phyloP scores from a whole-genome alignment of 805 yeast species.

The Wickerhamomyces rabaulensis region DNA sequence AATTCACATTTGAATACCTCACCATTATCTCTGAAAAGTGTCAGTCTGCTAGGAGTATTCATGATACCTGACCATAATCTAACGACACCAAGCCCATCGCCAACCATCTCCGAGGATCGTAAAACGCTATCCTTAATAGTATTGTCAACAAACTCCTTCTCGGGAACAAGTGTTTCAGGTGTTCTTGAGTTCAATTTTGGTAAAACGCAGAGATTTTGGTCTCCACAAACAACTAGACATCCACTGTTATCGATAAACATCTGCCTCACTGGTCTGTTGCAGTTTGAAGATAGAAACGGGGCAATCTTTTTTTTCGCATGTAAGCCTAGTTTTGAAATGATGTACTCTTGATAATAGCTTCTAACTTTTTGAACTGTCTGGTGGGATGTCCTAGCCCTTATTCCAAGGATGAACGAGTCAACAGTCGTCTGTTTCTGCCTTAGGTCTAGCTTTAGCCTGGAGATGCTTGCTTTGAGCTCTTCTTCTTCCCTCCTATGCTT shows the following conservation, averaged over 20 bases:
- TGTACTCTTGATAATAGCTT: neutral
- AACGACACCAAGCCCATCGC: neutral
- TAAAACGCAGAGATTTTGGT: neutral
- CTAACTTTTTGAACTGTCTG: neutral
- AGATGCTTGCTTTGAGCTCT: slow-evolving; percentile 2
- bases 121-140: slow-evolving; percentile 6
- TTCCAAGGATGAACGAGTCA: neutral
- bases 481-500: slow-evolving; percentile 10
- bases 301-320: neutral
- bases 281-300: neutral
- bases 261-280: neutral
- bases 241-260: neutral
- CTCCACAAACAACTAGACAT: neutral
- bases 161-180: neutral
- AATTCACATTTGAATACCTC: slow-evolving; percentile 1
- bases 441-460: slow-evolving; percentile 3
- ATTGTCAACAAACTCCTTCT: slow-evolving; percentile 7
- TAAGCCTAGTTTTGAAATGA: neutral
- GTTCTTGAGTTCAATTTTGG: neutral
- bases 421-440: neutral
- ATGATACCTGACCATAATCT: slow-evolving; percentile 20
- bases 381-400: neutral
- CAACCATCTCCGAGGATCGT: slow-evolving; percentile 2
- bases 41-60: slow-evolving; percentile 18
- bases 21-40: neutral